Base-by-base conservation (phyloP, 176 grass and related monocot species). In the Musa beccarii region DNA sequence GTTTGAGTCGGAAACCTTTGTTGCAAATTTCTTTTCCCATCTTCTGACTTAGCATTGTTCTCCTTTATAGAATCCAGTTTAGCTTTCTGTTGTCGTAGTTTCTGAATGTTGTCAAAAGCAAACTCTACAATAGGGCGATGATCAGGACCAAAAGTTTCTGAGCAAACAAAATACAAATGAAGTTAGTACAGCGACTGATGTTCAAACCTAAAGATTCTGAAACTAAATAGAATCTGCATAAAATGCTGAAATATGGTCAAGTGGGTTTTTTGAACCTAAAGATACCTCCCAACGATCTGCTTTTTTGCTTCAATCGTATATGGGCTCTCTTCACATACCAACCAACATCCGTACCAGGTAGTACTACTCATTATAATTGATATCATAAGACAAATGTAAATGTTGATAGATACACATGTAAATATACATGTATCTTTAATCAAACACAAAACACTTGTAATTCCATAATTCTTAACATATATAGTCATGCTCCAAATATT, bases 101-200 rank as follows among this genome's bases (percentile, higher is more conserved):
- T 94, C 65, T 99, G 89, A 26, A 99, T 67, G 75, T 94, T 81
- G 75, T 99, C 95, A 64, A 94, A 83, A 54, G 95, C 90, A 61
- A 94, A 99, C 76, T 99, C 90, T 63, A 91, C 90, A 73, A 94
- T 89, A 15, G 95, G 95, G 22, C 95, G 84, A 2, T 80, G 88
- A 34, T 98, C 90, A 61, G 76, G 65, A 53, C 88, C 88, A 78
- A 98, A 98, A 6, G 95, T 98, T 77, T 87, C 88, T 98, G 13
- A 73, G 11, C 4, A 25, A 64, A 84, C 76, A 15, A 81, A 26
- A 52, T n/a, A 21, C 13, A 34, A 69, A 73, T 61, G 82, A n/a
- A 63, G 34, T 82, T 24, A 53, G 57, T 0, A 1, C 52, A 68
- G 22, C 16, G 62, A 50, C 21, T 49, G 19, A 53, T 54, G 1